Evolutionary conservation across 306 rosid species (phyloP), one percentile per base, ranked within the genome.

Genomic region (Dalbergia oliveri): DNA sequence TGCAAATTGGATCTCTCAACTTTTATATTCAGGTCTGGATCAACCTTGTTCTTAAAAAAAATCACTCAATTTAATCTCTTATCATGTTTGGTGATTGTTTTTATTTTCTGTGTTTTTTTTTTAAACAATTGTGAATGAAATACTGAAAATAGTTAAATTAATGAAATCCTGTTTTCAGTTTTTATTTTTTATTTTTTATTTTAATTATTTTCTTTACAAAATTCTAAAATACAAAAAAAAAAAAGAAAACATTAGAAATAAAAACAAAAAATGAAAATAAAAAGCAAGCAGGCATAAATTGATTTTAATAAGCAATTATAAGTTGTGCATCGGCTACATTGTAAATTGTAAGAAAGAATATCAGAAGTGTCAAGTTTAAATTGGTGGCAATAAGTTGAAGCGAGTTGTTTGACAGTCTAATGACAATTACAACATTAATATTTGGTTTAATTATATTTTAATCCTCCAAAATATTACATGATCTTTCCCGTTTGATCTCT

Each of bases 11-110:
- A 45, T 59, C 11, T 69, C 23, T 56, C 54, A 64, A 70, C 57
- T 57, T 53, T 45, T 84, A 62, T 79, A 77, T 79, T 77, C 60
- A 39, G 58, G 81, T 82, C 72, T 10, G 49, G 65, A 21, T 70
- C 73, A 73, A 78, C 68, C 35, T 68, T n/a, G 69, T 56, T 66
- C 2, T 37, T 3, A 6, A 3, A 15, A 57, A 60, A 44, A 9
- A 5, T 11, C 7, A 11, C 9, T 8, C 35, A 37, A 33, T 6
- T 13, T 19, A 3, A 50, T 5, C 61, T 61, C 12, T 62, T 47
- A 11, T 62, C 47, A 49, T 26, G 33, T 37, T 18, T 43, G 50
- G 37, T 11, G 4, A 12, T 72, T 26, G 31, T 26, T 26, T 26
- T 26, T 26, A 26, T 26, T 26, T 21, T 21, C 23, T 21, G 23